A percentile compares a stretch with the other conserved stretches of the same genome.
These are phyloP conservation scores for Heliophila coronopifolia DNA, from an alignment of 441 rosid species.

Conservation along the genomic window DNA sequence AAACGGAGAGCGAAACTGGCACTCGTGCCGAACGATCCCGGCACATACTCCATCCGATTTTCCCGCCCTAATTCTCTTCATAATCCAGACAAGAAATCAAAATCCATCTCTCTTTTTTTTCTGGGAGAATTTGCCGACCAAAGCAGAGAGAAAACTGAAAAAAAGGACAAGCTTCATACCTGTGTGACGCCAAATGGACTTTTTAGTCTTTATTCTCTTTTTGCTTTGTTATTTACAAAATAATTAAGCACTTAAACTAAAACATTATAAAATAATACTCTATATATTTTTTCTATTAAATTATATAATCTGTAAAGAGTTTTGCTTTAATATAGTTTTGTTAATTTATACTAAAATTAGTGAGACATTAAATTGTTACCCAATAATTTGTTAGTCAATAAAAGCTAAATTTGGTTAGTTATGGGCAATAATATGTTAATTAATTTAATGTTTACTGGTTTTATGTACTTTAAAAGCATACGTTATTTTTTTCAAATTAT, in stretches of 20 bases:
- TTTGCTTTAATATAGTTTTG: not conserved
- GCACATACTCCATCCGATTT: constrained; percentile 32
- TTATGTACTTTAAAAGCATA: not conserved
- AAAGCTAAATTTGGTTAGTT: no score
- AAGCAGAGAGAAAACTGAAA: not conserved
- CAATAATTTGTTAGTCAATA: no score
- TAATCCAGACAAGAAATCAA: constrained; percentile 13
- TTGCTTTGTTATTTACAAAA: not conserved
- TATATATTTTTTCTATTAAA: not conserved
- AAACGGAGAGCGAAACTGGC: constrained; percentile 65
- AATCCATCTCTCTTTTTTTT: constrained; percentile 16
- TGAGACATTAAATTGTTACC: no score
- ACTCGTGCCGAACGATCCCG: constrained; percentile 70
- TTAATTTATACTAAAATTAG: no score
- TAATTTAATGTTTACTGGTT: not conserved
- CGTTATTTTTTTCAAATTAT: not conserved
- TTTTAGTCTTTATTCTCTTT: constrained; percentile 12
- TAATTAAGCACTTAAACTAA: constrained; percentile 6
- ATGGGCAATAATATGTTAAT: no score
- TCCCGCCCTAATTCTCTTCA: not conserved
- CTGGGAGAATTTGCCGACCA: not conserved
- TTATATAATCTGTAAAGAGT: not conserved
- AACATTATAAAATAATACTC: not conserved
- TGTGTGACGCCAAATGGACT: constrained; percentile 28
- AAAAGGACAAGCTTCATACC: constrained; percentile 11